phyloP scores from a whole-genome alignment of 805 yeast genomes.

The Candida glaebosa region DNA sequence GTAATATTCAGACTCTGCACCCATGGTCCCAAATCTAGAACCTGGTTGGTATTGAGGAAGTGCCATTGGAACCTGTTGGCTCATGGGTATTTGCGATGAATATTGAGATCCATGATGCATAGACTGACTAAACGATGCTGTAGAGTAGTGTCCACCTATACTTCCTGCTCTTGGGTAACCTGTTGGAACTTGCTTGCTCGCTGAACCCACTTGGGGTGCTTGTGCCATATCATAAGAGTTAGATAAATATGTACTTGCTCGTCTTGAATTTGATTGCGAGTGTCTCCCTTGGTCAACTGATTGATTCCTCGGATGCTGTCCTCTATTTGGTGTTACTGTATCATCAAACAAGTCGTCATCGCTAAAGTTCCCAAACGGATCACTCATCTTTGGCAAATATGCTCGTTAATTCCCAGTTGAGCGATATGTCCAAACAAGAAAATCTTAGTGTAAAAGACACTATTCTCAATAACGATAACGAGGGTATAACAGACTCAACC shows the following conservation, averaged over 20 bases:
- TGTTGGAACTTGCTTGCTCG: neutral
- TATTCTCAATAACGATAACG: neutral
- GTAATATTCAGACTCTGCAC: constrained; percentile 16
- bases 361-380: constrained; percentile 6
- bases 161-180: constrained; percentile 1
- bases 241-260: neutral
- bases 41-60: constrained; percentile 6
- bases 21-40: constrained; percentile 17
- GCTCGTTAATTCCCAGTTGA: neutral
- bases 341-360: constrained; percentile 5
- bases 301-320: neutral
- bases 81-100: neutral
- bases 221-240: constrained; percentile 2
- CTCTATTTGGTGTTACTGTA: neutral
- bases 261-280: constrained; percentile 3
- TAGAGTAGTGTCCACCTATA: constrained; percentile 1
- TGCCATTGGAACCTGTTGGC: neutral
- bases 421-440: neutral
- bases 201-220: neutral
- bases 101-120: neutral
- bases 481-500: neutral
- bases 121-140: neutral
- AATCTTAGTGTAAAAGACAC: neutral
- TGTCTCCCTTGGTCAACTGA: neutral
- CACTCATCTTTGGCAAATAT: constrained; percentile 2